Evolutionary conservation across 2,329 filamentous ascomycete genomes (phyloP).

Genomic region (Laburnicola sp.): DNA sequence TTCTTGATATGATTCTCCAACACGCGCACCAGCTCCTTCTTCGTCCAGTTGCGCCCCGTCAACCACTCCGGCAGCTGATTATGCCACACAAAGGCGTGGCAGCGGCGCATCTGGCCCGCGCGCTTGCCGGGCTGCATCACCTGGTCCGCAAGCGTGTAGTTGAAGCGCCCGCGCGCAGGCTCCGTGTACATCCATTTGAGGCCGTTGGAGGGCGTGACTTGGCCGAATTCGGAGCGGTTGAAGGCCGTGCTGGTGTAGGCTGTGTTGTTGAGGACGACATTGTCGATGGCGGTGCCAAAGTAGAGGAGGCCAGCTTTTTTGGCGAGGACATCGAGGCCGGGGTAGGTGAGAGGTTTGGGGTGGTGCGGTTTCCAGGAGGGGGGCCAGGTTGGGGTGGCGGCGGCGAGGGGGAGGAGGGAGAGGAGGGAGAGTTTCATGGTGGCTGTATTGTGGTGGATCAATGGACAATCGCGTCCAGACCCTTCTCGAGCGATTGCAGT

Average conservation of each 20-base stretch:
- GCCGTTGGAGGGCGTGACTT: conserved; percentile 66
- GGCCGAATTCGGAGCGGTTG: conserved; percentile 63
- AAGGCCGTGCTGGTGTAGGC: conserved; percentile 60
- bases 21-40: conserved; percentile 58
- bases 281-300: conserved; percentile 64
- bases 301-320: conserved; percentile 59
- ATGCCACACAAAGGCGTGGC: conserved; percentile 64
- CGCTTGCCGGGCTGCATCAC: conserved; percentile 47
- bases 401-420: conserved; percentile 20
- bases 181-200: conserved; percentile 68
- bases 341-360: conserved; percentile 17
- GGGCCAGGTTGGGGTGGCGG: conserved; percentile 22
- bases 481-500: no score
- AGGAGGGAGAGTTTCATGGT: conserved; percentile 32
- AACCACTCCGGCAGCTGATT: conserved; percentile 60
- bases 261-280: conserved; percentile 51
- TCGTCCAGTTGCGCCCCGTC: conserved; percentile 58
- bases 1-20: conserved; percentile 64
- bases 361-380: conserved; percentile 20
- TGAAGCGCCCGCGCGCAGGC: conserved; percentile 60
- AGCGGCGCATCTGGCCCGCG: conserved; percentile 58
- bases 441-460: conserved; percentile 1
- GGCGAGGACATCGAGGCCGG: conserved; percentile 57
- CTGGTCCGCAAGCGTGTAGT: conserved; percentile 60
- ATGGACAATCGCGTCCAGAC: neutral